Evolutionary conservation across 371 early-diverging fungal species (phyloP).

Genomic region (Coemansia sp.): DNA sequence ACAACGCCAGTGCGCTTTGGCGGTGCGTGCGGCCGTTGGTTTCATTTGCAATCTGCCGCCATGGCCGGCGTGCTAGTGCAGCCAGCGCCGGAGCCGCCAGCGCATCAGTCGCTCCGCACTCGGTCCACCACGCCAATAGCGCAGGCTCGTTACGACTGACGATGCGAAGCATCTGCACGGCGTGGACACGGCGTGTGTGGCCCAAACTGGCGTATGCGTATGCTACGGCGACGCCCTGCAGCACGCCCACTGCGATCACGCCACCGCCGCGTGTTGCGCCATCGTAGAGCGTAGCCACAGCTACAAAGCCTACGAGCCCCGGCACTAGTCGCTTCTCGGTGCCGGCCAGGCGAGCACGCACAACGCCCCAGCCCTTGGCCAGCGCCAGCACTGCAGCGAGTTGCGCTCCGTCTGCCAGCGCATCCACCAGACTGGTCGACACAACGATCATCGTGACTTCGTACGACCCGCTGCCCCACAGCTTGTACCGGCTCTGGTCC

Average conservation of each 20-base stretch:
- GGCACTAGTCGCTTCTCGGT: conserved; percentile 42
- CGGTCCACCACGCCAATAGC: conserved; percentile 22
- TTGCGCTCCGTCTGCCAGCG: conserved; percentile 43
- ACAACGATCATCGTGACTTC: conserved; percentile 43
- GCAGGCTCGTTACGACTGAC: conserved; percentile 40
- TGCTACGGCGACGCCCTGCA: conserved; percentile 14
- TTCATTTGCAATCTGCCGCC: conserved; percentile 1
- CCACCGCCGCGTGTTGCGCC: conserved; percentile 47
- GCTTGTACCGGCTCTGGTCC: conserved; percentile 36
- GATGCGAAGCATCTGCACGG: conserved; percentile 35
- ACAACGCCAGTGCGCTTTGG: conserved; percentile 17
- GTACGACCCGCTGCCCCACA: conserved; percentile 40
- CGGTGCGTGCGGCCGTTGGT: not conserved
- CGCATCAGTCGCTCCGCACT: not conserved
- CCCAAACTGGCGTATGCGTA: conserved; percentile 33
- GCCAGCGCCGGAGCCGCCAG: conserved; percentile 11
- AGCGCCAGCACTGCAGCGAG: conserved; percentile 33
- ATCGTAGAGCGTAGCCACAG: conserved; percentile 37
- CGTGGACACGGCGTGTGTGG: conserved; percentile 38
- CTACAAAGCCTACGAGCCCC: conserved; percentile 30
- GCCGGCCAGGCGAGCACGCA: conserved; percentile 41
- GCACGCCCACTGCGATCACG: conserved; percentile 34
- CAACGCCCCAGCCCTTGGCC: conserved; percentile 47
- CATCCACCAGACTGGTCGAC: conserved; percentile 45
- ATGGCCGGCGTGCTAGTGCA: not conserved